Evolutionary conservation across 176 grass and related monocot genomes (phyloP).

Genomic region (Aechmea fasciata): DNA sequence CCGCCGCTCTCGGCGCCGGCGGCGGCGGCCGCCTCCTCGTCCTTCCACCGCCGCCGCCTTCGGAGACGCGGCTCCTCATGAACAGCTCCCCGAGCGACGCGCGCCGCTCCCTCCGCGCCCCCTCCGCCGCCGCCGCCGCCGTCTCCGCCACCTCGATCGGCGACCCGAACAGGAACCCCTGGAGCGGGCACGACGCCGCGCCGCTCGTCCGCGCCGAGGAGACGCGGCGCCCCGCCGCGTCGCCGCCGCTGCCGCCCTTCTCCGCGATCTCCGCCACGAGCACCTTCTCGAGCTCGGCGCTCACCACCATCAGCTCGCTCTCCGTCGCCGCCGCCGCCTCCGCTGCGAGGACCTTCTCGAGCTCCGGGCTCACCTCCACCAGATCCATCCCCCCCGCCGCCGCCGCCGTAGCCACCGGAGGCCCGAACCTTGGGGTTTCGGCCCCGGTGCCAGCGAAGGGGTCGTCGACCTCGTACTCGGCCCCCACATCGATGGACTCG

Average conservation of each 20-base stretch:
- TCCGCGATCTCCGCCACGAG: slow-evolving; percentile 35
- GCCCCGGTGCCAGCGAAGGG: background rate
- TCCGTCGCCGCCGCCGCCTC: slow-evolving; percentile 60
- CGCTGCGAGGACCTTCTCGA: slow-evolving; percentile 72
- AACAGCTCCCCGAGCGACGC: slow-evolving; percentile 96
- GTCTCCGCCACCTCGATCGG: slow-evolving; percentile 48
- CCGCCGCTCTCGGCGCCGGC: slow-evolving; percentile 1
- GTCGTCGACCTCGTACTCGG: slow-evolving; percentile 1
- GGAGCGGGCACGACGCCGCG: slow-evolving; percentile 62
- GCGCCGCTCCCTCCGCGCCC: slow-evolving; percentile 32
- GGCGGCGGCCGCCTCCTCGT: background rate
- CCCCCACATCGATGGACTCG: background rate
- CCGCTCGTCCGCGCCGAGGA: slow-evolving; percentile 71
- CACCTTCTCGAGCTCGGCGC: slow-evolving; percentile 81
- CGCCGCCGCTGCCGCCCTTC: slow-evolving; percentile 25
- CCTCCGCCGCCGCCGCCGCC: slow-evolving; percentile 17
- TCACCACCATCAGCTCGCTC: slow-evolving; percentile 79
- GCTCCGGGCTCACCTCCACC: slow-evolving; percentile 63
- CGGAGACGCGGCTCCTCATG: slow-evolving; percentile 66
- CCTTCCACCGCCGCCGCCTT: slow-evolving; percentile 3
- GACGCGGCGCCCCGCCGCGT: slow-evolving; percentile 9
- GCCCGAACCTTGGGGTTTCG: background rate
- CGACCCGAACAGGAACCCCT: slow-evolving; percentile 77
- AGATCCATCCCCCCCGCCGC: slow-evolving; percentile 77
- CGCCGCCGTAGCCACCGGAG: background rate